phyloP scores from a whole-genome alignment of 805 yeast species.

The Yueomyces sinensis region DNA sequence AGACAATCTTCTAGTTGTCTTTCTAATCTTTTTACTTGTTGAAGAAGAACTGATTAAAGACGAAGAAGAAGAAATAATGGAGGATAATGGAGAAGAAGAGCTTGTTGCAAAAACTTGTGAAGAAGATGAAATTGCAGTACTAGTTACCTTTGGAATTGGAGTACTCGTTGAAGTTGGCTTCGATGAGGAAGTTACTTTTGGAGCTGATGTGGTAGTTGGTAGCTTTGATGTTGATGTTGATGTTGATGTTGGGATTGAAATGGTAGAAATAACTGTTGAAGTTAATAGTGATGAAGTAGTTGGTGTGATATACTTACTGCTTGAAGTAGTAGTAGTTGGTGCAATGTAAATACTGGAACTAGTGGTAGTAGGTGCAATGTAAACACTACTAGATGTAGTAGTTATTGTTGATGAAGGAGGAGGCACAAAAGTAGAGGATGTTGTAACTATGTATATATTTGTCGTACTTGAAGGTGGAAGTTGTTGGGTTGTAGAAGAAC shows the following conservation, averaged over 20 bases:
- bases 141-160: neutral
- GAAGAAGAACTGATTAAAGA: slow-evolving; percentile 1
- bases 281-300: neutral
- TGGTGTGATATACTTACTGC: neutral
- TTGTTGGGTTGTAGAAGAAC: neutral
- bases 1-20: no score
- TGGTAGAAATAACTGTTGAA: neutral
- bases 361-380: neutral
- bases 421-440: neutral
- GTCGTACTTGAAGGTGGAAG: neutral
- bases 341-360: neutral
- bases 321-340: slow-evolving; percentile 1
- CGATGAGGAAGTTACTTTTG: neutral
- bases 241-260: neutral
- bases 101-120: neutral
- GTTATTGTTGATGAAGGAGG: neutral
- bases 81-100: neutral
- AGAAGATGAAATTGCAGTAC: neutral
- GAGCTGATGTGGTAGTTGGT: neutral
- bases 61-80: neutral
- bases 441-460: neutral
- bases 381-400: neutral
- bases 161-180: neutral
- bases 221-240: neutral
- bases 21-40: neutral